These are phyloP conservation scores for Alisma plantagoaquatica DNA, from an alignment of 106 monocot species.

Conservation along the genomic window DNA sequence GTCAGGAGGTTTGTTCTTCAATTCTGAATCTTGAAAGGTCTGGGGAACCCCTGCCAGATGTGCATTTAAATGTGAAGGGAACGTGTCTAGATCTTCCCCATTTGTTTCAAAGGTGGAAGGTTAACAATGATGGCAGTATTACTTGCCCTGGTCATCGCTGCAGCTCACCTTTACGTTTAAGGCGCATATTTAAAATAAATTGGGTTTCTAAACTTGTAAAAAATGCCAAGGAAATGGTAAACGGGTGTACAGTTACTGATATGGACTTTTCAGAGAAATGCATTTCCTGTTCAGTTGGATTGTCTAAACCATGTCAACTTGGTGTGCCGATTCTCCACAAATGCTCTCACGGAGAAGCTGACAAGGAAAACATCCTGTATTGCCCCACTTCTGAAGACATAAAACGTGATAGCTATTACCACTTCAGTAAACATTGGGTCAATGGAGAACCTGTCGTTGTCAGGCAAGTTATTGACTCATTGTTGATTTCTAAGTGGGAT, in stretches of 20 bases:
- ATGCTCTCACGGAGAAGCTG: constrained; percentile 35
- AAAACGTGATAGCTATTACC: constrained; percentile 39
- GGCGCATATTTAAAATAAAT: constrained; percentile 88
- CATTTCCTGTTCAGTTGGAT: constrained; percentile 16
- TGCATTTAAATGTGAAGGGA: constrained; percentile 8
- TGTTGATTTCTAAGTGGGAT: constrained; percentile 69
- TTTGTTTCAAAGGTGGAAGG: constrained; percentile 78
- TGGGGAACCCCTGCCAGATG: constrained; percentile 24
- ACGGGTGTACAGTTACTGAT: constrained; percentile 61
- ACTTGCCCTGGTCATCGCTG: constrained; percentile 69
- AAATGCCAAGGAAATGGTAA: constrained; percentile 92
- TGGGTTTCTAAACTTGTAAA: constrained; percentile 86
- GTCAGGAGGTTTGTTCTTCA: no score
- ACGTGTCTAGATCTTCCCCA: constrained; percentile 27
- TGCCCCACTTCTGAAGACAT: constrained; percentile 49
- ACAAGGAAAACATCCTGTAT: constrained; percentile 41
- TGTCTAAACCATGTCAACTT: constrained; percentile 10
- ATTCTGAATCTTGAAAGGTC: no score
- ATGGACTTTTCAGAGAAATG: constrained; percentile 18
- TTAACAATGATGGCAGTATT: constrained; percentile 64
- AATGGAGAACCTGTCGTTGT: constrained; percentile 76
- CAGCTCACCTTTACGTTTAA: constrained; percentile 46
- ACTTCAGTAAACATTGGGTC: constrained; percentile 73
- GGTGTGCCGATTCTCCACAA: constrained; percentile 8
- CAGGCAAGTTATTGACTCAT: constrained; percentile 46